phyloP scores from a whole-genome alignment of 805 yeast species.

The Metschnikowia rubicola region DNA sequence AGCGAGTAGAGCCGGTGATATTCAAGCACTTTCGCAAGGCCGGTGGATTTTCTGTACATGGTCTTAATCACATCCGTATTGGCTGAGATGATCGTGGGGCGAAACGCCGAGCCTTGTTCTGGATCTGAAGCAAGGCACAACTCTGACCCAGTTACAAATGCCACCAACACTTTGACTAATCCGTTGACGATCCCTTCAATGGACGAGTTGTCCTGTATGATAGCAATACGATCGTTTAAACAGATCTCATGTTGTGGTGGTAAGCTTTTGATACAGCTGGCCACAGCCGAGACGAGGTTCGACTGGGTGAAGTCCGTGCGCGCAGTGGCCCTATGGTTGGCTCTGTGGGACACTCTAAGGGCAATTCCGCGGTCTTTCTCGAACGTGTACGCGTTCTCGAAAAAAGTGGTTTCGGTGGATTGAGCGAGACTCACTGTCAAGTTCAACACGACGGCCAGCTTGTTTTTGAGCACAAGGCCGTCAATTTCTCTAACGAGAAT shows the following conservation, averaged over 20 bases:
- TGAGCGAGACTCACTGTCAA: background rate
- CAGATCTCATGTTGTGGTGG: constrained; percentile 36
- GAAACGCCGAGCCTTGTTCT: constrained; percentile 13
- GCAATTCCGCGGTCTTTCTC: constrained; percentile 39
- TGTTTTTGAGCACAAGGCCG: background rate
- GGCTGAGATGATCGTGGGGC: constrained; percentile 13
- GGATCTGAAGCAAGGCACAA: constrained; percentile 19
- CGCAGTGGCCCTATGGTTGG: constrained; percentile 15
- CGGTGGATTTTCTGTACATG: constrained; percentile 14
- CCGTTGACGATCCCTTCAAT: constrained; percentile 27
- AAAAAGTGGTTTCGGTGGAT: constrained; percentile 9
- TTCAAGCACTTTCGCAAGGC: constrained; percentile 22
- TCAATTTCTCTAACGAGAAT: background rate
- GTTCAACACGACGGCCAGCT: background rate
- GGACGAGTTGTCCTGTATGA: constrained; percentile 18
- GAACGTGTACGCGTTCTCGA: constrained; percentile 28
- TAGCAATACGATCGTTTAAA: constrained; percentile 23
- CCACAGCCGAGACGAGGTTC: constrained; percentile 50
- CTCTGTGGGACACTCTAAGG: constrained; percentile 21
- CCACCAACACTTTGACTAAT: constrained; percentile 38
- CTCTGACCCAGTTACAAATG: constrained; percentile 33
- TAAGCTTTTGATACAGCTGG: constrained; percentile 49
- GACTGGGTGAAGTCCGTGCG: constrained; percentile 43
- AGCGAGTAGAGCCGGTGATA: constrained; percentile 41
- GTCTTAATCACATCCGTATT: constrained; percentile 14